Percentiles rank a stretch among this genome's conserved stretches.
Evolutionary conservation across 306 rosid species (phyloP).

Genomic region (Urtica urens): DNA sequence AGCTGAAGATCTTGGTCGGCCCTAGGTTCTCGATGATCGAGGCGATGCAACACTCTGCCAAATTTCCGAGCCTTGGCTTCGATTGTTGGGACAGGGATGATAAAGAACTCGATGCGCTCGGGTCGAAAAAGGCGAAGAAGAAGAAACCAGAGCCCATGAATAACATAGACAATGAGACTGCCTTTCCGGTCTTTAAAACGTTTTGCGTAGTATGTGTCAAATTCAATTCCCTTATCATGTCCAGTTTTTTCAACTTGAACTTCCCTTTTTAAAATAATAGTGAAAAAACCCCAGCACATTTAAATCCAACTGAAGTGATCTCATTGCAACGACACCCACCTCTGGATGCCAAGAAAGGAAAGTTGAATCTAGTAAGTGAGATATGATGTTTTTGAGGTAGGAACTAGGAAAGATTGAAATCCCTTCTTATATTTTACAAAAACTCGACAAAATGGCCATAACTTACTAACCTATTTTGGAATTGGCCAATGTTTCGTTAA

Average conservation of each 20-base stretch:
- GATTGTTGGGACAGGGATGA: too few species aligned
- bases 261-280: not conserved
- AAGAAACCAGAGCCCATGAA: too few species aligned
- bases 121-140: too few species aligned
- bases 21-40: too few species aligned
- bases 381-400: conserved; percentile 3
- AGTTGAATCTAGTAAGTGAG: conserved; percentile 67
- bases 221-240: conserved; percentile 9
- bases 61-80: too few species aligned
- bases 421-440: not conserved
- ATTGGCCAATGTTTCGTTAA: too few species aligned
- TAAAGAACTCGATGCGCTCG: too few species aligned
- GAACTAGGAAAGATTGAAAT: not conserved
- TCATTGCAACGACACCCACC: conserved; percentile 91
- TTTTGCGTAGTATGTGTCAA: conserved; percentile 55
- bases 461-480: too few species aligned
- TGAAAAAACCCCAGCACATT: not conserved
- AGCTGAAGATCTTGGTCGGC: too few species aligned
- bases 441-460: too few species aligned
- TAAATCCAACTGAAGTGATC: conserved; percentile 2
- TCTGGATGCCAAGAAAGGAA: conserved; percentile 66
- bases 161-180: conserved; percentile 51
- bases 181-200: conserved; percentile 49
- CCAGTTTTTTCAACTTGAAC: not conserved
- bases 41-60: too few species aligned